A percentile compares a stretch with the other conserved stretches of the same genome.
Conservation (phyloP, 768 basidiomycete genomes). For the Phallus indusiatus region DNA sequence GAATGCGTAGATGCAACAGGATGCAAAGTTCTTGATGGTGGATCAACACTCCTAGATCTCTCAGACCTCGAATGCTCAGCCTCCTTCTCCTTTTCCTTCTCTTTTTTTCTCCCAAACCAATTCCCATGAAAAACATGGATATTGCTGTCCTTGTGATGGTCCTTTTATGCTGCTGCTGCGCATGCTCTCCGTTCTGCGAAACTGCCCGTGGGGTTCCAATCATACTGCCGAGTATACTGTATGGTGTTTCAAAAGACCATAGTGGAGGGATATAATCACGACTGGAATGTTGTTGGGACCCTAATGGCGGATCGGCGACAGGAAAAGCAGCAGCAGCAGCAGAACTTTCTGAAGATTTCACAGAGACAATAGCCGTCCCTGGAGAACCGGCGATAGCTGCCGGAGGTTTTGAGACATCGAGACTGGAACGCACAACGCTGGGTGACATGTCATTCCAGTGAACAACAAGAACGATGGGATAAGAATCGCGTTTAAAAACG, state of each 20-base stretch:
- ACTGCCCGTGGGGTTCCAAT: not conserved
- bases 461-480: not conserved
- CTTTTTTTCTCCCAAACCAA: not conserved
- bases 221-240: not conserved
- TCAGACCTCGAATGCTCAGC: not conserved
- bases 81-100: not conserved
- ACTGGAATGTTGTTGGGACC: not conserved
- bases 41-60: not conserved
- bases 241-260: slow-evolving; percentile 7
- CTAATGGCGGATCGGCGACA: not conserved
- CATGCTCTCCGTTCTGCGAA: not conserved
- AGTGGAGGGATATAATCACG: not conserved
- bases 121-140: not conserved
- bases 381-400: slow-evolving; percentile 5
- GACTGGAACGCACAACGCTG: not conserved
- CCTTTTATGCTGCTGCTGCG: not conserved
- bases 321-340: not conserved
- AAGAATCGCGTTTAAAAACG: too few species aligned
- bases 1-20: not conserved
- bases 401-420: not conserved
- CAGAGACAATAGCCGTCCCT: slow-evolving; percentile 4
- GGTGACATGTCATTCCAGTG: not conserved
- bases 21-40: not conserved
- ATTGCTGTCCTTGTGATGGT: not conserved
- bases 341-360: not conserved